Evolutionary conservation across 768 basidiomycete genomes (phyloP).

Genomic region (Xerocomellus intermedius): DNA sequence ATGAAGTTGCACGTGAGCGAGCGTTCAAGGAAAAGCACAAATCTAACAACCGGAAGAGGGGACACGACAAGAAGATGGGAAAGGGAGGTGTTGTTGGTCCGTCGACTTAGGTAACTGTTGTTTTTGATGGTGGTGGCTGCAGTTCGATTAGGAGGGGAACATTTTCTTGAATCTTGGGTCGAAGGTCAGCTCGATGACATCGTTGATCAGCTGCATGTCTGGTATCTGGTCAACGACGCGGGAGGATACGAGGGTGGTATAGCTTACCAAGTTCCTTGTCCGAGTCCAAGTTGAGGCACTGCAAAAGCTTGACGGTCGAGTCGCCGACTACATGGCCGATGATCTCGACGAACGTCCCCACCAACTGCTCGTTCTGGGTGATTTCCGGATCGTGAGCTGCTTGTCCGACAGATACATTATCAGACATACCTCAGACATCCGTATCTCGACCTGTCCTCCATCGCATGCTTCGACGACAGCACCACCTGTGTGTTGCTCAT

Average conservation of each 20-base stretch:
- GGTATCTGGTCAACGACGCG: constrained; percentile 7
- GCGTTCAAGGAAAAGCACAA: constrained; percentile 79
- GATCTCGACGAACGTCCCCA: constrained; percentile 61
- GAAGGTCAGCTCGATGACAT: constrained; percentile 59
- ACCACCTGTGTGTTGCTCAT: constrained; percentile 39
- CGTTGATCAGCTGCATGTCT: constrained; percentile 64
- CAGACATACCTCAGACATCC: constrained; percentile 39
- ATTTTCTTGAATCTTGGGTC: constrained; percentile 54
- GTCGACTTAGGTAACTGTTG: constrained; percentile 10
- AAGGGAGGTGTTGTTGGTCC: constrained; percentile 50
- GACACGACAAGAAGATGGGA: constrained; percentile 88
- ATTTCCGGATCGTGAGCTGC: background rate
- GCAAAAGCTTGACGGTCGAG: constrained; percentile 55
- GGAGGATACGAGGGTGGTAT: background rate
- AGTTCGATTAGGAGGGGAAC: constrained; percentile 36
- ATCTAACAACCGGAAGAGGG: constrained; percentile 78
- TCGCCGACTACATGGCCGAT: constrained; percentile 59
- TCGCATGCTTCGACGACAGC: constrained; percentile 67
- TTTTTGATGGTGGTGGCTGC: background rate
- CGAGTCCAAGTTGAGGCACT: constrained; percentile 52
- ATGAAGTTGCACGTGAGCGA: constrained; percentile 49
- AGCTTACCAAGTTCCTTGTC: constrained; percentile 55
- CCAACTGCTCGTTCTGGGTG: constrained; percentile 42
- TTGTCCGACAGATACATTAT: background rate
- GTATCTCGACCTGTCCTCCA: constrained; percentile 57